These are phyloP conservation scores for Coniella lustricola DNA, from an alignment of 2,329 filamentous ascomycete species.

Conservation along the genomic window DNA sequence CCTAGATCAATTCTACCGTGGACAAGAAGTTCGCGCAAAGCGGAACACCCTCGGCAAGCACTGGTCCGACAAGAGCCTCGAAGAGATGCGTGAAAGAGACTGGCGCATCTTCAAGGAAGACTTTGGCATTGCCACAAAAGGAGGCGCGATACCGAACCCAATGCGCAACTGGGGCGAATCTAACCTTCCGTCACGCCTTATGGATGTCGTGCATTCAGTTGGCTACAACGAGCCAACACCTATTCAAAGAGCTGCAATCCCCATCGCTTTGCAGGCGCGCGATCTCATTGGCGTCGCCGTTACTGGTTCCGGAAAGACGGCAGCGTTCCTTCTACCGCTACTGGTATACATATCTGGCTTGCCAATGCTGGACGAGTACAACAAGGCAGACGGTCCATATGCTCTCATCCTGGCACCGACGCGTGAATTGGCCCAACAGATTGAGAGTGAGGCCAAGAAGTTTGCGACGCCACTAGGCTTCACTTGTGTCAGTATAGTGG, in stretches of 20 bases:
- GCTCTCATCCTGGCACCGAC: slow-evolving; percentile 96
- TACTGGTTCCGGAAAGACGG: slow-evolving; percentile 97
- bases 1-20: slow-evolving; percentile 75
- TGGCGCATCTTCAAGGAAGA: slow-evolving; percentile 99
- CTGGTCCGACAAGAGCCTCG: slow-evolving; percentile 88
- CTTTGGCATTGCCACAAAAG: slow-evolving; percentile 93
- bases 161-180: slow-evolving; percentile 95
- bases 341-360: slow-evolving; percentile 92
- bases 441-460: slow-evolving; percentile 87
- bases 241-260: slow-evolving; percentile 90
- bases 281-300: slow-evolving; percentile 98
- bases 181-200: slow-evolving; percentile 64
- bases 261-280: slow-evolving; percentile 83
- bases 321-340: slow-evolving; percentile 84
- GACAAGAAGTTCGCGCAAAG: slow-evolving; percentile 59
- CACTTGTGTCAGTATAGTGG: slow-evolving; percentile 94
- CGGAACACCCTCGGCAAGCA: slow-evolving; percentile 79
- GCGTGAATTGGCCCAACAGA: slow-evolving; percentile 94
- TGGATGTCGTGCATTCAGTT: slow-evolving; percentile 75
- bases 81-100: slow-evolving; percentile 93
- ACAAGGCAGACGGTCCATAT: slow-evolving; percentile 92
- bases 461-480: slow-evolving; percentile 89
- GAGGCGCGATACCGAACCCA: slow-evolving; percentile 84
- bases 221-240: slow-evolving; percentile 89
- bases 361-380: slow-evolving; percentile 73